Conservation (phyloP, 805 yeast genomes). For the Yarrowia osloensis region DNA sequence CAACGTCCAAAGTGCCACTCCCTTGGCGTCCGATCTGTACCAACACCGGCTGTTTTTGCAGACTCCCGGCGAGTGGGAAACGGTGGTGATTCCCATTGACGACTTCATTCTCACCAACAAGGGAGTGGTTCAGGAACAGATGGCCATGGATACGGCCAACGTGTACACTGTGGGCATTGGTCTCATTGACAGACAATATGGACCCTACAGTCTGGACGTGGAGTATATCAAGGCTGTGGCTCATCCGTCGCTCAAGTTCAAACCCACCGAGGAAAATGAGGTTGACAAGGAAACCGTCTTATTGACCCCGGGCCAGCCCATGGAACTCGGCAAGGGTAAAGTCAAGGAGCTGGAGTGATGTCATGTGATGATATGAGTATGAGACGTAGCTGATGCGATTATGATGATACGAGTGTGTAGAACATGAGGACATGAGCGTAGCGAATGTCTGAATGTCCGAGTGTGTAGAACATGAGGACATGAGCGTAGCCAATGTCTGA, state of each 20-base stretch:
- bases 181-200: constrained; percentile 72
- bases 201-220: constrained; percentile 68
- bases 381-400: too few relatives aligned
- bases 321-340: constrained; percentile 16
- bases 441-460: too few relatives aligned
- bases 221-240: constrained; percentile 69
- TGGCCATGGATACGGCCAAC: constrained; percentile 59
- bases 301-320: constrained; percentile 17
- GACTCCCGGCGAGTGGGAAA: constrained; percentile 79
- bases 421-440: too few relatives aligned
- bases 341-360: constrained; percentile 18
- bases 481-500: too few relatives aligned
- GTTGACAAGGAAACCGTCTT: neutral
- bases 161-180: constrained; percentile 78
- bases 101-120: constrained; percentile 82
- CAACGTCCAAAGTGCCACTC: constrained; percentile 78
- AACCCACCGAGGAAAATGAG: constrained; percentile 4
- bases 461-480: too few relatives aligned
- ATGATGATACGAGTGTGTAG: too few relatives aligned
- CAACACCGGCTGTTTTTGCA: constrained; percentile 77
- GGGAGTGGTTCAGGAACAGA: constrained; percentile 66
- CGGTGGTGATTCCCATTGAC: constrained; percentile 72
- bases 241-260: constrained; percentile 25
- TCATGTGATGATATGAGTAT: too few relatives aligned
- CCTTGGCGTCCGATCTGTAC: constrained; percentile 73